Evolutionary conservation across 495 filamentous ascomycete species (phyloP).

Genomic region (Talaromyces trachyspermus): DNA sequence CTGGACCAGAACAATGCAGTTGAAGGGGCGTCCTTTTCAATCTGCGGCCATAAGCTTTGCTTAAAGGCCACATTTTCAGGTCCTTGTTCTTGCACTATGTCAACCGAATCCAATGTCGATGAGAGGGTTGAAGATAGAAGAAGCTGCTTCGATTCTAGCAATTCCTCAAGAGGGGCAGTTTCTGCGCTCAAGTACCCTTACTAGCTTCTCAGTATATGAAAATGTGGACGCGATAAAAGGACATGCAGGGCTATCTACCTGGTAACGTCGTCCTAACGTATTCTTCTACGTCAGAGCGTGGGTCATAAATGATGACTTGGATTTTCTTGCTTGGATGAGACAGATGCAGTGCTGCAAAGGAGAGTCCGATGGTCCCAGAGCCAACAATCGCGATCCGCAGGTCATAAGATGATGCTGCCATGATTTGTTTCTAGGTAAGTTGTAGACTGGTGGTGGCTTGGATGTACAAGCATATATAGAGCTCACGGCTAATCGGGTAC

Average conservation of each 20-base stretch:
- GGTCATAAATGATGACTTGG: conserved; percentile 40
- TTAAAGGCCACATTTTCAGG: conserved; percentile 48
- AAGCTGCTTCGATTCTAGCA: conserved; percentile 25
- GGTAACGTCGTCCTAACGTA: conserved; percentile 38
- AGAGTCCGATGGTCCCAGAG: conserved; percentile 53
- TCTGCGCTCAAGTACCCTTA: conserved; percentile 10
- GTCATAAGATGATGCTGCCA: not conserved
- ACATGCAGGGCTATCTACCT: too few species aligned
- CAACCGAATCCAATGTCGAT: conserved; percentile 34
- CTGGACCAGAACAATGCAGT: conserved; percentile 47
- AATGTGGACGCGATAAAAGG: too few species aligned
- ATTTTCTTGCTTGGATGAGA: conserved; percentile 31
- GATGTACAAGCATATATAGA: too few species aligned
- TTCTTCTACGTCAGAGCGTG: conserved; percentile 40
- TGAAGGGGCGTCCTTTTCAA: conserved; percentile 29
- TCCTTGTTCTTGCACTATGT: conserved; percentile 52
- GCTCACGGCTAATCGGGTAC: too few species aligned
- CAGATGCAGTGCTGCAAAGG: conserved; percentile 51
- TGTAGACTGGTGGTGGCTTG: too few species aligned
- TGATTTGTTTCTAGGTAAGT: too few species aligned
- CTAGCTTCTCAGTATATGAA: too few species aligned
- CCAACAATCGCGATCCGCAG: conserved; percentile 44
- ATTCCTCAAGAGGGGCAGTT: conserved; percentile 8
- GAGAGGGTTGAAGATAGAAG: conserved; percentile 27
- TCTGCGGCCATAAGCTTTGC: conserved; percentile 40